Evolutionary conservation across 2,329 filamentous ascomycete genomes (phyloP), one percentile per base, ranked within the genome.

Genomic region (Fusarium pseudocircinatum): DNA sequence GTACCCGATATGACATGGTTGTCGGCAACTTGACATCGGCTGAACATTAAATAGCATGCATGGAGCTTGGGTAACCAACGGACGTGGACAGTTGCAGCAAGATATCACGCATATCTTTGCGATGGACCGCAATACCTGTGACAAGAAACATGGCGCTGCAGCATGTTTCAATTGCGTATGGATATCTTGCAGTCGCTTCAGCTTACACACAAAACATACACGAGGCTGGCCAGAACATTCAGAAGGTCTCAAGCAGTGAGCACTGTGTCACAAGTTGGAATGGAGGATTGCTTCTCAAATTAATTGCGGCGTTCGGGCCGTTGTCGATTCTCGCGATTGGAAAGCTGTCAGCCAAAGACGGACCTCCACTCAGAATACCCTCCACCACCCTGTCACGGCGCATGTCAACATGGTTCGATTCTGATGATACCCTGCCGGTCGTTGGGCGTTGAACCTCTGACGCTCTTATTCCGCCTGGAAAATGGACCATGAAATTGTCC

Each of bases 351-450:
- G 59, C 69, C 42, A 60, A 67, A 69, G 65, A 65, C 36, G 20
- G 36, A 47, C 69, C 68, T 68, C 68, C 69, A 58, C 56, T 68
- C 54, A 60, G 22, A 36, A 47, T 50, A 15, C 62, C 63, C 63
- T 67, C 63, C 65, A 58, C 60, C 66, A 70, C 60, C 60, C 32
- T 32, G 60, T 66, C 67, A 65, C 66, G 59, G 65, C 59, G 67
- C 59, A 69, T 69, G 52, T 49, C 59, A 65, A 69, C 50, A 69
- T 69, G 67, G 65, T 69, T 69, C 67, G 67, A 69, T 69, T 65
- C 46, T 58, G 42, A 65, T 69, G 65, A 60, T 70, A 69, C 67
- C 67, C 59, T 69, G 59, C 40, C 66, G 52, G 67, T 65, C 44
- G 32, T 64, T 69, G 59, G 66, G 59, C 43, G 32, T 16, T 52